Evolutionary conservation across 1,284 basidiomycete genomes (phyloP).

Genomic region (Takashimella koratensis): DNA sequence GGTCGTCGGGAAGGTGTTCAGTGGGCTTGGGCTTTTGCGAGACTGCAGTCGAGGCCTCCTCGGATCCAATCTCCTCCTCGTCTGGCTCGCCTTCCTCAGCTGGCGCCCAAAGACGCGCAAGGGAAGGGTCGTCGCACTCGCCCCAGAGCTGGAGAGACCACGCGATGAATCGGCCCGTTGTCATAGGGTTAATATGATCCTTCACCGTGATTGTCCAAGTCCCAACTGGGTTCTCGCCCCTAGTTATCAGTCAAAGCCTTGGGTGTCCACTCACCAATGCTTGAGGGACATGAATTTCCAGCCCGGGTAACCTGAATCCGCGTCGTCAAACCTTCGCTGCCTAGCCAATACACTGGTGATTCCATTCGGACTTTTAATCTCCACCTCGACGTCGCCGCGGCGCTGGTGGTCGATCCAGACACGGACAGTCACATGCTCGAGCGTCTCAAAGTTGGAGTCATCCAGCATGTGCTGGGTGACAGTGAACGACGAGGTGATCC

Average conservation of each 20-base stretch:
- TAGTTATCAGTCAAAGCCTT: conserved; percentile 37
- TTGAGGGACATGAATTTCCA: conserved; percentile 99
- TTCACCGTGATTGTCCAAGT: conserved; percentile 85
- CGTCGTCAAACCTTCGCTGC: conserved; percentile 66
- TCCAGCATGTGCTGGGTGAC: conserved; percentile 69
- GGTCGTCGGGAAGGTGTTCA: conserved; percentile 77
- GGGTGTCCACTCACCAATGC: conserved; percentile 89
- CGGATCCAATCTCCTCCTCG: conserved; percentile 48
- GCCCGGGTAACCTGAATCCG: conserved; percentile 71
- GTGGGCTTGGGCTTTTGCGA: conserved; percentile 81
- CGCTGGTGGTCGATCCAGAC: conserved; percentile 88
- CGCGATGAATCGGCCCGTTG: conserved; percentile 75
- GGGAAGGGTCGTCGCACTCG: conserved; percentile 68
- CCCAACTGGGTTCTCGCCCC: conserved; percentile 91
- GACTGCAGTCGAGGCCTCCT: conserved; percentile 48
- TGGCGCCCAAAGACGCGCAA: conserved; percentile 60
- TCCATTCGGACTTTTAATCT: conserved; percentile 79
- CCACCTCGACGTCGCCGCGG: conserved; percentile 90
- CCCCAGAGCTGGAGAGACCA: conserved; percentile 97
- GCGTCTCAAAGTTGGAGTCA: conserved; percentile 72
- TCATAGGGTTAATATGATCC: conserved; percentile 63
- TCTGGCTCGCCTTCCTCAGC: conserved; percentile 44
- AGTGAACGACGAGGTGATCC: conserved; percentile 63
- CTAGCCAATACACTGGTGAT: conserved; percentile 80
- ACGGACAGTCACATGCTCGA: conserved; percentile 90